phyloP scores from a whole-genome alignment of 2,329 filamentous ascomycete species.

The Aotearoamyces nothofagi region DNA sequence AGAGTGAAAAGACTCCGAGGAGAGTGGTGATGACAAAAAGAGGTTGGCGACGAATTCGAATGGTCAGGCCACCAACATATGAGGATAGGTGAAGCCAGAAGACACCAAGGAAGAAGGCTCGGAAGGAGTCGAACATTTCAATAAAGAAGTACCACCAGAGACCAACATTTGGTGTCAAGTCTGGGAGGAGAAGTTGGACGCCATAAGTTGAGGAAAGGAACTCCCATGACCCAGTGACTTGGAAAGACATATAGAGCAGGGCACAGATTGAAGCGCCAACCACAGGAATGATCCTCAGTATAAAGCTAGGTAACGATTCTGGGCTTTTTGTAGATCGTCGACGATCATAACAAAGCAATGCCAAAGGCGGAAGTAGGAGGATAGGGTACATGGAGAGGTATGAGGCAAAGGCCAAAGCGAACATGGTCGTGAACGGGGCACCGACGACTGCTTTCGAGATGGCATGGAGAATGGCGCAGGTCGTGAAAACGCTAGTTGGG shows the following conservation, averaged over 20 bases:
- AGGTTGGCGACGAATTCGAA: slow-evolving; percentile 73
- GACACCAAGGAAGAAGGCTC: slow-evolving; percentile 90
- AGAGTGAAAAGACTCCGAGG: slow-evolving; percentile 80
- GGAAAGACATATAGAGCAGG: slow-evolving; percentile 56
- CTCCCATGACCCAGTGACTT: slow-evolving; percentile 71
- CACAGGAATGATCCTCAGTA: slow-evolving; percentile 33
- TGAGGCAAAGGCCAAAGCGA: slow-evolving; percentile 73
- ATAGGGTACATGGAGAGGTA: slow-evolving; percentile 89
- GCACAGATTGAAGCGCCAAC: slow-evolving; percentile 38
- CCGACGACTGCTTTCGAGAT: slow-evolving; percentile 68
- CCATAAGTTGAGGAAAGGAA: slow-evolving; percentile 86
- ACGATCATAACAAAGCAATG: slow-evolving; percentile 67
- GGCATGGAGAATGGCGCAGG: slow-evolving; percentile 72
- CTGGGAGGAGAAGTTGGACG: slow-evolving; percentile 77
- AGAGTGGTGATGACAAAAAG: slow-evolving; percentile 75
- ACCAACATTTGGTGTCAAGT: slow-evolving; percentile 87
- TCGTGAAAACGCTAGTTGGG: slow-evolving; percentile 79
- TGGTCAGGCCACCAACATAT: slow-evolving; percentile 74
- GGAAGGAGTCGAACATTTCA: slow-evolving; percentile 98
- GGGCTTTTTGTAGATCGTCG: slow-evolving; percentile 13
- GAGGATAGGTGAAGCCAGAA: slow-evolving; percentile 93
- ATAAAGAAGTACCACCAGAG: slow-evolving; percentile 99
- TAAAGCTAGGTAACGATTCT: slow-evolving; percentile 32
- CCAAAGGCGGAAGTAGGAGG: slow-evolving; percentile 68
- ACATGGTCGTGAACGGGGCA: slow-evolving; percentile 58